A percentile compares a stretch with the other conserved stretches of the same genome.
phyloP scores from a whole-genome alignment of 2,329 filamentous ascomycete genomes.

The Amphichorda felina region DNA sequence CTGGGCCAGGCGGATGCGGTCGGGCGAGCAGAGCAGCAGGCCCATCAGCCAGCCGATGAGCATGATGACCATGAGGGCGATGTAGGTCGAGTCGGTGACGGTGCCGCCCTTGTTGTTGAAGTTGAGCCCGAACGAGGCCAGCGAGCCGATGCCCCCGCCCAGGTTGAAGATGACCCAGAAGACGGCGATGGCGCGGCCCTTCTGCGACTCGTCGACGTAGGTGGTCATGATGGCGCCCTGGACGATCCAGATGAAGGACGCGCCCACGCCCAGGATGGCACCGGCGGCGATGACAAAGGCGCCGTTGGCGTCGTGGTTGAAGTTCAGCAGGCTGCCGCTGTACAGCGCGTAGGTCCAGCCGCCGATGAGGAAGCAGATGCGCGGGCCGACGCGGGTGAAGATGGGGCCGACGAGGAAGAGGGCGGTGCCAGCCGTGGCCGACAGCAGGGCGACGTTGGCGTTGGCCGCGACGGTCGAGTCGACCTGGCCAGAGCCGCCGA shows the following conservation, averaged over 20 bases:
- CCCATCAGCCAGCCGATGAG: conserved; percentile 33
- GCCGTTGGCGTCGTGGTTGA: conserved; percentile 25
- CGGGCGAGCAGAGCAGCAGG: conserved; percentile 33
- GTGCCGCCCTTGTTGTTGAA: conserved; percentile 24
- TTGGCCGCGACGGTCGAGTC: conserved; percentile 31
- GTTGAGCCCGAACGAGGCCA: conserved; percentile 31
- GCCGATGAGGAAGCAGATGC: conserved; percentile 27
- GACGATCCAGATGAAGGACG: conserved; percentile 31
- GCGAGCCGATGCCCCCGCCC: conserved; percentile 28
- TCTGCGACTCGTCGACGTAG: conserved; percentile 27
- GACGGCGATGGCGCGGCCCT: conserved; percentile 26
- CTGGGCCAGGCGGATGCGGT: conserved; percentile 24
- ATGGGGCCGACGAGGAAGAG: conserved; percentile 30
- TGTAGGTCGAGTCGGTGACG: conserved; percentile 36
- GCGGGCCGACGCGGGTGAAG: conserved; percentile 27
- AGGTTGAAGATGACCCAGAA: conserved; percentile 36
- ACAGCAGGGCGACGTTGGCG: conserved; percentile 28
- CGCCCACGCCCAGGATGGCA: conserved; percentile 30
- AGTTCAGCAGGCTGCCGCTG: conserved; percentile 28
- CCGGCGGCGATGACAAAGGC: conserved; percentile 30
- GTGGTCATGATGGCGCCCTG: conserved; percentile 37
- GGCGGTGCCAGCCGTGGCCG: conserved; percentile 27
- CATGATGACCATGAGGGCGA: conserved; percentile 36
- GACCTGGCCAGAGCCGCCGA: conserved; percentile 33
- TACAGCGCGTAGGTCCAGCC: conserved; percentile 34